Evolutionary conservation across 306 rosid genomes (phyloP).

Genomic region (Sicyos edulis): DNA sequence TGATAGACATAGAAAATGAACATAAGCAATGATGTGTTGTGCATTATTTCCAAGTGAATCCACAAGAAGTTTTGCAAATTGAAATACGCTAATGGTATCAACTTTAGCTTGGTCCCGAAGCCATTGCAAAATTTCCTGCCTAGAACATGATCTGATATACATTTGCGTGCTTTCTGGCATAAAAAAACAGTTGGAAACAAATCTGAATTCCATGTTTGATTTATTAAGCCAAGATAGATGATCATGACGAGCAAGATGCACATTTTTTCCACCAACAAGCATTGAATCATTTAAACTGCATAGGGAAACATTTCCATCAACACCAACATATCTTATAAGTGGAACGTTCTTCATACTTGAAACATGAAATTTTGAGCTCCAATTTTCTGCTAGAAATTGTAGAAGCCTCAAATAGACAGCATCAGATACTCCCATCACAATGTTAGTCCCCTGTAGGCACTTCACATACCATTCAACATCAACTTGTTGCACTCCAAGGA

Average conservation of each 20-base stretch:
- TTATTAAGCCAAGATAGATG: constrained; percentile 48
- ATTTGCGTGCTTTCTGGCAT: constrained; percentile 48
- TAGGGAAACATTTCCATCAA: constrained; percentile 29
- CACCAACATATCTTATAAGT: constrained; percentile 40
- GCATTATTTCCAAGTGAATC: constrained; percentile 14
- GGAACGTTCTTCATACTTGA: constrained; percentile 35
- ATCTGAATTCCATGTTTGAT: constrained; percentile 42
- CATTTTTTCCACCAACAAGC: background rate
- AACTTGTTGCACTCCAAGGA: constrained; percentile 44
- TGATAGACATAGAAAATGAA: constrained; percentile 57
- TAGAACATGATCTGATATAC: constrained; percentile 25
- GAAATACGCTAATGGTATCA: constrained; percentile 2
- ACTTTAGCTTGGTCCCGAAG: constrained; percentile 26
- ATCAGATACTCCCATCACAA: constrained; percentile 51
- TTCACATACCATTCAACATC: constrained; percentile 54
- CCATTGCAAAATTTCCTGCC: constrained; percentile 31
- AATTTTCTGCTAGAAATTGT: constrained; percentile 37
- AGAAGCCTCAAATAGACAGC: constrained; percentile 44
- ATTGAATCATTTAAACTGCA: constrained; percentile 31
- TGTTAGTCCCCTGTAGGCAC: constrained; percentile 54
- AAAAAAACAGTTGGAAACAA: constrained; percentile 27
- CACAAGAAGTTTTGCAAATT: constrained; percentile 31
- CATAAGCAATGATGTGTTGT: constrained; percentile 32
- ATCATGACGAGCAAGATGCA: constrained; percentile 21
- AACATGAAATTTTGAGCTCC: constrained; percentile 26